Evolutionary conservation across 495 filamentous ascomycete species (phyloP).

Genomic region (Peziza echinospora): DNA sequence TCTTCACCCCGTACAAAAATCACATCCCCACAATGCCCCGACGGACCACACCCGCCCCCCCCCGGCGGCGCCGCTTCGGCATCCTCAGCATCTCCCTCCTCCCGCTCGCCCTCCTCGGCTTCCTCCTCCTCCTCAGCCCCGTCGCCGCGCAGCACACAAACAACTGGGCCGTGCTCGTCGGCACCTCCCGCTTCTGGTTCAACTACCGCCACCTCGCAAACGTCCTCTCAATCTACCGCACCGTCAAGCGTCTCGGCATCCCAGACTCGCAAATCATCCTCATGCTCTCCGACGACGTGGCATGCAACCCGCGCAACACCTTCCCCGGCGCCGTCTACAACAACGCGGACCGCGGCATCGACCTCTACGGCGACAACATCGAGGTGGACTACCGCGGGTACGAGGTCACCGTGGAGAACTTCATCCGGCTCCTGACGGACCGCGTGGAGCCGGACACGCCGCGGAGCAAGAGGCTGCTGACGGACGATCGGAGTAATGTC

Average conservation of each 20-base stretch:
- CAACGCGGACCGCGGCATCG: slow-evolving; percentile 84
- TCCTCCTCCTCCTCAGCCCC: slow-evolving; percentile 26
- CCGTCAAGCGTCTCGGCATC: slow-evolving; percentile 92
- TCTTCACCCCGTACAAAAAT: too few relatives aligned
- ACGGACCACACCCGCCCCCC: background rate
- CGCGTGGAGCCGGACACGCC: slow-evolving; percentile 83
- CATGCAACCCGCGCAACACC: slow-evolving; percentile 93
- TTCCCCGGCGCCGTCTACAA: slow-evolving; percentile 97
- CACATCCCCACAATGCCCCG: background rate
- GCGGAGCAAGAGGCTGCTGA: slow-evolving; percentile 72
- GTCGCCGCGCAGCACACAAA: slow-evolving; percentile 65
- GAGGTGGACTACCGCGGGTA: slow-evolving; percentile 97
- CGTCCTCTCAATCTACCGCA: slow-evolving; percentile 91
- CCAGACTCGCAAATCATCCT: slow-evolving; percentile 98
- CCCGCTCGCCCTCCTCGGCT: slow-evolving; percentile 26
- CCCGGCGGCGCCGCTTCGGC: slow-evolving; percentile 6
- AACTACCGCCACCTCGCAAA: slow-evolving; percentile 98
- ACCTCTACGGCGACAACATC: slow-evolving; percentile 95
- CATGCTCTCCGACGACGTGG: slow-evolving; percentile 98
- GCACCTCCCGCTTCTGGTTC: slow-evolving; percentile 99
- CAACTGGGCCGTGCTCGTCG: slow-evolving; percentile 96
- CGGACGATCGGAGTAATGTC: slow-evolving; percentile 86
- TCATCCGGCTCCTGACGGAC: slow-evolving; percentile 86
- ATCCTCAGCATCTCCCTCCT: slow-evolving; percentile 22
- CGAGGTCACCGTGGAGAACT: slow-evolving; percentile 97